Evolutionary conservation across 2,329 filamentous ascomycete species (phyloP).

Genomic region (Arthroderma sp.): DNA sequence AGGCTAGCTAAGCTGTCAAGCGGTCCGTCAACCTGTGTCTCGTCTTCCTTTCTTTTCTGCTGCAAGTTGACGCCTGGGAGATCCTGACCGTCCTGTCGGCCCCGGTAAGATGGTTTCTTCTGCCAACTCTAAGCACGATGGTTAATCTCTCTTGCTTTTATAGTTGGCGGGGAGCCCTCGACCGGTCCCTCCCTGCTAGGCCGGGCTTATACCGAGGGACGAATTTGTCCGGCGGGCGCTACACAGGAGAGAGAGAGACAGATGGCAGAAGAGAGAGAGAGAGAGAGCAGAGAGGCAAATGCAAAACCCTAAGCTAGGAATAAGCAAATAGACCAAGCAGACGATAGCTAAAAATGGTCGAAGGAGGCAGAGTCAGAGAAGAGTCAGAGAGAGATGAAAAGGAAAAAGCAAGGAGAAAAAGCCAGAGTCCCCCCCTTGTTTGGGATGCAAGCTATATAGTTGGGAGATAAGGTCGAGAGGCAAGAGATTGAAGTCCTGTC

Average conservation of each 20-base stretch:
- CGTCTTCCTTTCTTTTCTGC: too few relatives aligned
- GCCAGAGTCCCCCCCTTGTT: too few relatives aligned
- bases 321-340: too few relatives aligned
- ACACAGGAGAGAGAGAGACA: not conserved
- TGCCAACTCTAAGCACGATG: not conserved
- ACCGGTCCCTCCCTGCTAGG: not conserved
- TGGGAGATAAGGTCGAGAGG: not conserved
- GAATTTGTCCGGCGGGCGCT: not conserved
- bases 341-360: too few relatives aligned
- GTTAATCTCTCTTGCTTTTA: not conserved
- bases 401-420: too few relatives aligned
- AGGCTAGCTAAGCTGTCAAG: not conserved
- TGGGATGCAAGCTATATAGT: not conserved
- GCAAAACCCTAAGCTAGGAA: too few relatives aligned
- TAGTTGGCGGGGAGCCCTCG: not conserved
- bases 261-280: not conserved
- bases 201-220: not conserved
- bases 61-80: not conserved
- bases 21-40: not conserved
- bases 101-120: not conserved
- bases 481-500: too few relatives aligned
- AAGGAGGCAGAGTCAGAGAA: too few relatives aligned
- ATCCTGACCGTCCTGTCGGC: not conserved
- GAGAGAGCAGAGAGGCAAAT: not conserved
- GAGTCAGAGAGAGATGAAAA: too few relatives aligned